Evolutionary conservation across 2,329 filamentous ascomycete species (phyloP).

Genomic region (Nemania serpens): DNA sequence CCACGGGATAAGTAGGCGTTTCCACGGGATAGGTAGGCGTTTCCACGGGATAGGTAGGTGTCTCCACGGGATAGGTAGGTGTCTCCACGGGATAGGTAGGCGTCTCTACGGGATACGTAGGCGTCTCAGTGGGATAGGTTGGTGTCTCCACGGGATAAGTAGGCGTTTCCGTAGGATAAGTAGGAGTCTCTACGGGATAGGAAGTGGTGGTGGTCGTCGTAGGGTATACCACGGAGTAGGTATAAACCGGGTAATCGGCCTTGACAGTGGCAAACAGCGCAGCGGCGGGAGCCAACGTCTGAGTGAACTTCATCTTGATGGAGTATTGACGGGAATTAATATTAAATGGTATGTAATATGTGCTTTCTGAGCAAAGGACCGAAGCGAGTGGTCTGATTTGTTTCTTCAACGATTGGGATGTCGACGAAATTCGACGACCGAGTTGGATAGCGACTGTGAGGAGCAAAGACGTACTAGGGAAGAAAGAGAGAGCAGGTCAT

Average conservation of each 20-base stretch:
- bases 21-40: constrained; percentile 5
- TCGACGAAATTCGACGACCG: constrained; percentile 26
- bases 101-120: background rate
- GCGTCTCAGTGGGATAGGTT: constrained; percentile 41
- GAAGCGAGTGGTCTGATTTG: constrained; percentile 28
- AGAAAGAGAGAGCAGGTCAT: constrained; percentile 5
- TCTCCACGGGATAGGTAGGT: constrained; percentile 6
- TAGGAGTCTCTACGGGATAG: constrained; percentile 14
- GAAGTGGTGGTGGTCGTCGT: background rate
- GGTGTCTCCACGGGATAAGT: constrained; percentile 45
- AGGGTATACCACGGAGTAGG: background rate
- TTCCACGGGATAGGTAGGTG: constrained; percentile 8
- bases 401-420: constrained; percentile 23
- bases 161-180: constrained; percentile 35
- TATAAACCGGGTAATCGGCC: constrained; percentile 27
- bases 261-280: constrained; percentile 41
- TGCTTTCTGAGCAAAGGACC: constrained; percentile 26
- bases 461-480: constrained; percentile 32
- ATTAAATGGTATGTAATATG: constrained; percentile 30
- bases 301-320: constrained; percentile 45
- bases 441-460: constrained; percentile 35
- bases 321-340: constrained; percentile 25
- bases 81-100: background rate
- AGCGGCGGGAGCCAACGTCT: constrained; percentile 40
- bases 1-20: constrained; percentile 10